phyloP scores from a whole-genome alignment of 768 basidiomycete species.

The Termitomyces sp. region DNA sequence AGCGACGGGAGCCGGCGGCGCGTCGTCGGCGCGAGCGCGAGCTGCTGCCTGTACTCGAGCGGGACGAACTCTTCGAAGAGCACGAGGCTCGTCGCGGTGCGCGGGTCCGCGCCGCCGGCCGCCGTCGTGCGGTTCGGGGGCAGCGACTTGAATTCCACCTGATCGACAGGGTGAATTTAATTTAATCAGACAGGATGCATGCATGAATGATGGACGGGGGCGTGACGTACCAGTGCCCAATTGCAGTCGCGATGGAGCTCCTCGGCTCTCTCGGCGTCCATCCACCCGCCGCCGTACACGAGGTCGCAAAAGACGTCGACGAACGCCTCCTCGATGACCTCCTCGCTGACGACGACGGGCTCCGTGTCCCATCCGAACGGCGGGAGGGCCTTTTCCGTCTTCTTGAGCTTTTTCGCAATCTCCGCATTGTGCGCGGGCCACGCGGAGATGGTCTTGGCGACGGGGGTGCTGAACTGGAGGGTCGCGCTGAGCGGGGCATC shows the following conservation, averaged over 20 bases:
- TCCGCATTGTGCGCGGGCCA: conserved; percentile 77
- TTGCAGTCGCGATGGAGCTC: conserved; percentile 82
- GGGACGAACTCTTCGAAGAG: conserved; percentile 96
- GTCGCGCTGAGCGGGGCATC: conserved; percentile 76
- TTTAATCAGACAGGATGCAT: no score
- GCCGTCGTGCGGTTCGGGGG: conserved; percentile 36
- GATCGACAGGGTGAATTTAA: background rate
- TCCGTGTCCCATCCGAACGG: conserved; percentile 92
- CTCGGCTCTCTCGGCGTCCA: conserved; percentile 70
- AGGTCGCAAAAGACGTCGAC: conserved; percentile 83
- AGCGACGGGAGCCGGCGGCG: conserved; percentile 66
- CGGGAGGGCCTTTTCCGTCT: conserved; percentile 75
- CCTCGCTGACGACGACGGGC: conserved; percentile 71
- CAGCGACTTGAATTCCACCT: conserved; percentile 87
- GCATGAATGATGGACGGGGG: background rate
- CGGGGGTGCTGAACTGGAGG: conserved; percentile 67
- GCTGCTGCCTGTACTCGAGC: conserved; percentile 74
- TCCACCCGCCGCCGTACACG: conserved; percentile 79
- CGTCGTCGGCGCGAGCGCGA: conserved; percentile 42
- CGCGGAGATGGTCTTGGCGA: conserved; percentile 44
- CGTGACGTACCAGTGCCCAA: conserved; percentile 76
- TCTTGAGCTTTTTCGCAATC: conserved; percentile 75
- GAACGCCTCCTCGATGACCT: conserved; percentile 87
- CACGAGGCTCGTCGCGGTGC: conserved; percentile 67
- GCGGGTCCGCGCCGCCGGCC: conserved; percentile 49